Base-by-base conservation (phyloP, 2,329 filamentous ascomycete genomes). In the Calonectria fujianensis region DNA sequence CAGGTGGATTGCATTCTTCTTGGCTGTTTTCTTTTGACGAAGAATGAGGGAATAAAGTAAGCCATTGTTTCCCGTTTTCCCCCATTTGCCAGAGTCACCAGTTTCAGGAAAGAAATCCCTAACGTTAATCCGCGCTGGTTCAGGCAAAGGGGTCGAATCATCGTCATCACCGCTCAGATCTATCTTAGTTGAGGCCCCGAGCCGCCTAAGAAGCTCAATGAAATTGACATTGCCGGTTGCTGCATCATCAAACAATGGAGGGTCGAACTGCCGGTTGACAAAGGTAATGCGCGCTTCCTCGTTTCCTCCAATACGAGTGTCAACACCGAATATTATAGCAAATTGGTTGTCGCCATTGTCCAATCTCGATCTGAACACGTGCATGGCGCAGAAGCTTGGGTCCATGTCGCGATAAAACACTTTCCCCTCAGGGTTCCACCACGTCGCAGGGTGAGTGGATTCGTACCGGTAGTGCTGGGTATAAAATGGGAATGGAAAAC, bases 381-480 rank as follows among this genome's bases (percentile, higher is more conserved):
- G 51, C 51, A 54, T 54, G 8, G 16, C 51, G 16, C 27, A 32
- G 18, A 54, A 54, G 10, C 4, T 18, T 13, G 14, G 51, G 7
- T 32, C 29, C 29, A 31, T 54, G 29, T 54, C 51, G 6, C 51
- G 51, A 14, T 54, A 54, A 11, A 31, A 54, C 3, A 54, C 16
- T 6, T 54, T 54, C 6, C 51, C 51, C 27, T 32, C 51, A 8
- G 18, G 51, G 29, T 54, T 32, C 51, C 51, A 54, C 51, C 51
- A 32, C 41, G 41, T 45, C 6, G 41, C 41, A 9, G 41, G 41
- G 41, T 45, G 18, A 7, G 41, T 45, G 20, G 41, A 45, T 11
- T 45, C 41, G 18, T 45, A n/a, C 51, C 51, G 27, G 29, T 54
- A 54, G 31, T 54, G 51, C 29, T 54, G 51, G 4, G 51, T 54